These are phyloP conservation scores for Paecilomyces fulvus DNA, from an alignment of 2,329 filamentous ascomycete species.

Conservation along the genomic window DNA sequence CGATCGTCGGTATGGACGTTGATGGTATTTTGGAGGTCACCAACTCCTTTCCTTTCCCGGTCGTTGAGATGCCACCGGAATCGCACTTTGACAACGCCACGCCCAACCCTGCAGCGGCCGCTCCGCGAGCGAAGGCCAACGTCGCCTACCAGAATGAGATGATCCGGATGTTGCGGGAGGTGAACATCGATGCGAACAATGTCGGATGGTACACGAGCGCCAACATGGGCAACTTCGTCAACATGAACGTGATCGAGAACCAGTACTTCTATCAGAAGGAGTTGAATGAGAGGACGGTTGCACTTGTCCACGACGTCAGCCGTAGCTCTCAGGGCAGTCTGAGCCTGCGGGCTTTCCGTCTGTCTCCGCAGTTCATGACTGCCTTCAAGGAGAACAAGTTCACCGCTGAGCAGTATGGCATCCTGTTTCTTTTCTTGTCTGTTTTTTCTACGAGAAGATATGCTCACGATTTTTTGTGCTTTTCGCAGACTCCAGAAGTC, in stretches of 20 bases:
- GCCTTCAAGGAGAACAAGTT: slow-evolving; percentile 97
- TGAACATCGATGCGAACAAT: slow-evolving; percentile 96
- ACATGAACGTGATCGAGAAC: slow-evolving; percentile 92
- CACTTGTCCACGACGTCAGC: slow-evolving; percentile 90
- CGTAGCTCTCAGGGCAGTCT: slow-evolving; percentile 86
- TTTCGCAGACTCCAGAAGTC: slow-evolving; percentile 78
- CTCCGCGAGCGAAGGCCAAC: slow-evolving; percentile 87
- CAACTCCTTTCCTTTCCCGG: slow-evolving; percentile 90
- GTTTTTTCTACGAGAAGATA: slow-evolving; percentile 9
- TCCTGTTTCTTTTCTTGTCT: not conserved
- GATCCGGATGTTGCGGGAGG: slow-evolving; percentile 92
- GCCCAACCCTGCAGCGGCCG: slow-evolving; percentile 70
- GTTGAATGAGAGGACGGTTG: slow-evolving; percentile 73
- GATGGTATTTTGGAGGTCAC: slow-evolving; percentile 78
- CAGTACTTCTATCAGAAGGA: slow-evolving; percentile 96
- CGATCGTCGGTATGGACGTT: slow-evolving; percentile 87
- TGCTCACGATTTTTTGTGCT: slow-evolving; percentile 15
- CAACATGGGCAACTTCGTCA: slow-evolving; percentile 98
- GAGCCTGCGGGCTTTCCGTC: slow-evolving; percentile 81
- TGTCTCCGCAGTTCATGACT: slow-evolving; percentile 79
- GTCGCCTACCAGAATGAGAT: slow-evolving; percentile 86
- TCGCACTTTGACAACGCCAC: slow-evolving; percentile 61
- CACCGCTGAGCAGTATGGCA: slow-evolving; percentile 77
- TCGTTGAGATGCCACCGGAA: slow-evolving; percentile 63
- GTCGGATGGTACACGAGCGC: slow-evolving; percentile 98